These are phyloP conservation scores for Puccinia brachypodii DNA, from an alignment of 1,284 basidiomycete species.

Conservation along the genomic window DNA sequence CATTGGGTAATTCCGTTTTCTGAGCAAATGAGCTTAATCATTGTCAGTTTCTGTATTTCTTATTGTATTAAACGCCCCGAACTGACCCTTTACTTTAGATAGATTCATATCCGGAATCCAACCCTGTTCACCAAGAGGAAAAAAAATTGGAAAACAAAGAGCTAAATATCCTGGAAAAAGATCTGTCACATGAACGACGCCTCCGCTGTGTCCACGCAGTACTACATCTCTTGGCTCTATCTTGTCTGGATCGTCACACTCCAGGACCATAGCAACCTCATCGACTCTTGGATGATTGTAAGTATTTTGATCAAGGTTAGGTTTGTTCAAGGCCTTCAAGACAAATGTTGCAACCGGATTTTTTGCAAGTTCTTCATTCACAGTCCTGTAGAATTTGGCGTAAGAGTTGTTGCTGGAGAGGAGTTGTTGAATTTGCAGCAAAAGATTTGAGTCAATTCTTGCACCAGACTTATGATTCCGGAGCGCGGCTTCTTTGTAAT, in stretches of 20 bases:
- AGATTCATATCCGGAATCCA: too few species aligned
- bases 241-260: not conserved
- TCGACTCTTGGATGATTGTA: not conserved
- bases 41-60: too few species aligned
- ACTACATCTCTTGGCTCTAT: not conserved
- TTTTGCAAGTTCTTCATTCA: not conserved
- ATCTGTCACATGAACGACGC: not conserved
- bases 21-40: too few species aligned
- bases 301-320: not conserved
- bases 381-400: not conserved
- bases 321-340: not conserved
- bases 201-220: not conserved
- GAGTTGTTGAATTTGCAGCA: not conserved
- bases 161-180: slow-evolving; percentile 12
- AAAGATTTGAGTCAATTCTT: not conserved
- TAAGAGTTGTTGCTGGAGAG: not conserved
- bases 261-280: not conserved
- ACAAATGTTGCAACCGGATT: not conserved
- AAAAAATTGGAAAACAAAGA: not conserved
- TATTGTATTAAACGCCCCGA: too few species aligned
- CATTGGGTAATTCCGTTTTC: too few species aligned
- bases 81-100: too few species aligned
- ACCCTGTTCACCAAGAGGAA: slow-evolving; percentile 13
- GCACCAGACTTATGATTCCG: not conserved
- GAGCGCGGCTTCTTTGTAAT: not conserved